Evolutionary conservation across 1,284 basidiomycete species (phyloP), one percentile per base, ranked within the genome.

Genomic region (Trametes polyzona): DNA sequence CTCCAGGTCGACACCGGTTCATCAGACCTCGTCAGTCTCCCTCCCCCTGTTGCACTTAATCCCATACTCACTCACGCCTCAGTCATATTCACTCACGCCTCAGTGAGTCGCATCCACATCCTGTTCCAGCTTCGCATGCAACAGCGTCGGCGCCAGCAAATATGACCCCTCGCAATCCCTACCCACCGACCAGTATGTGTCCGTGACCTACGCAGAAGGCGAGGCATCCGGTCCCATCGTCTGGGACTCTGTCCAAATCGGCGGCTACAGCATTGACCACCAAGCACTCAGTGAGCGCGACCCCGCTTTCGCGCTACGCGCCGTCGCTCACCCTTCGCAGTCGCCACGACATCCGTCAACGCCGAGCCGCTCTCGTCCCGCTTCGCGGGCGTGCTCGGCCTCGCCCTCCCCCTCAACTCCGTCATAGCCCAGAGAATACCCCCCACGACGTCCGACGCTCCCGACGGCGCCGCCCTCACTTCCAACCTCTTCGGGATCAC

Each of bases 1-100:
- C 71, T 92, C 2, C 87, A 90, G 64, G 79, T 91, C 30, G 89
- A 92, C 64, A 88, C 86, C 0, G 89, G 90, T 32, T 91, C 88
- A 1, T 87, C 87, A 0, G 89, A 92, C 71, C 76, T 91, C 24
- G 88, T 88, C 55, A 62, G 84, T 74, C 35, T 37, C 2, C 27
- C 24, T 30, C 1, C 29, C 44, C n/a, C n/a, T n/a, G n/a, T n/a
- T n/a, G n/a, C n/a, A n/a, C n/a, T n/a, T n/a, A n/a, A n/a, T n/a
- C n/a, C n/a, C n/a, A n/a, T n/a, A n/a, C n/a, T n/a, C n/a, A n/a
- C n/a, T n/a, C n/a, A n/a, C n/a, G n/a, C n/a, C n/a, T n/a, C n/a
- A n/a, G n/a, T n/a, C n/a, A n/a, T n/a, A n/a, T 9, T 36, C 52
- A 3, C 16, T 29, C 39, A 19, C 33, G 3, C 41, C 35, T 16